Base-by-base conservation (phyloP, 352 stramenopile species). In the Pythium vanterpoolii region DNA sequence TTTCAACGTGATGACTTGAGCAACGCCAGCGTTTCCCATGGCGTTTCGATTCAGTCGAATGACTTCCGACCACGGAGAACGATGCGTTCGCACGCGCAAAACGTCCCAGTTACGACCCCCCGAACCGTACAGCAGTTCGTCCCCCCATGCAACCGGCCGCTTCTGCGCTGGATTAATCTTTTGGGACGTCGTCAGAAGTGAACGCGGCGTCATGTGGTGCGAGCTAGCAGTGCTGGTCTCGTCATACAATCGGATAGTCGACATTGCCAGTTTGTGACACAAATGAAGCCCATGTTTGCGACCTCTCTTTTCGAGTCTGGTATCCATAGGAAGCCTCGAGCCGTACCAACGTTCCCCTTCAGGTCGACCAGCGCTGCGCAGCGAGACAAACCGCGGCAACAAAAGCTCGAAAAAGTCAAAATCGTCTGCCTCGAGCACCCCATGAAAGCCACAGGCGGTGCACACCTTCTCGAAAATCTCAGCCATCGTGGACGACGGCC, bases 281-380 rank as follows among this genome's bases (percentile, higher is more conserved):
- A 96, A 62, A 53, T 96, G 84, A n/a, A 96, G 63, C 6, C 86
- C 84, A 60, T 89, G 63, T 34, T 76, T 69, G 23, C 79, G 79
- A 3, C 86, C 86, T 58, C 72, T 68, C 42, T 78, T 82, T 24
- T 87, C 79, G 28, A 94, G 60, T 9, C 50, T 77, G 28, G 64
- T 64, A 18, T 73, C 71, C 77, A 93, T 93, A 2, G 74, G 58
- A 34, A 96, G 71, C n/a, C 78, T 57, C 28, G 85, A 63, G 0
- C 84, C 86, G 45, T 94, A 96, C 86, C 86, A 96, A 19, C 86
- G 62, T 36, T 96, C 86, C 21, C 81, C 81, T 69, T 96, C 86
- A 11, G 86, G 84, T 31, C 86, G 79, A 1, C 86, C 84, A 26
- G 86, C 86, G 48, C 86, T 96, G 58, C 86, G 73, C 53, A 94